Percentiles rank a stretch among this genome's conserved stretches.
Evolutionary conservation across 345 rosid species (phyloP).

Genomic region (Anacardium occidentale): DNA sequence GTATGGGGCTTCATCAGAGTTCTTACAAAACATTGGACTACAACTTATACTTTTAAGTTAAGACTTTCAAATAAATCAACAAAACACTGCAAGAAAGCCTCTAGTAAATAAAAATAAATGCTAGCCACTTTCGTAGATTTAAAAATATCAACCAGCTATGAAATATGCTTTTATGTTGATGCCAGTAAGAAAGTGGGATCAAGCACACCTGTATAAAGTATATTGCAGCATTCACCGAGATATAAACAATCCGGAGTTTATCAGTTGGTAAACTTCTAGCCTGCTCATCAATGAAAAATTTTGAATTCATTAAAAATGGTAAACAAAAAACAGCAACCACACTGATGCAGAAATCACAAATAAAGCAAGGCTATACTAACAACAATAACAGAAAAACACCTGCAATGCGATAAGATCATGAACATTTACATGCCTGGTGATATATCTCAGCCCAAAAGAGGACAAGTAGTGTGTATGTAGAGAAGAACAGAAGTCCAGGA

Average conservation of each 20-base stretch:
- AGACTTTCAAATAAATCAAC: neutral
- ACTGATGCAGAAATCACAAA: neutral
- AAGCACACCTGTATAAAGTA: conserved; percentile 75
- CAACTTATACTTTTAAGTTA: neutral
- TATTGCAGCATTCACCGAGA: conserved; percentile 55
- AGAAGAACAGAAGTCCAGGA: conserved; percentile 87
- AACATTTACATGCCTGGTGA: conserved; percentile 70
- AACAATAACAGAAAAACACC: neutral
- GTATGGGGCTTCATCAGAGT: neutral
- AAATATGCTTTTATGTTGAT: neutral
- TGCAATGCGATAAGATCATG: neutral
- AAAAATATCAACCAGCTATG: conserved; percentile 1
- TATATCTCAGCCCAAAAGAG: conserved; percentile 99
- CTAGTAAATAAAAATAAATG: conserved; percentile 1
- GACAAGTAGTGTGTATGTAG: conserved; percentile 87
- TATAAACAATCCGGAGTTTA: conserved; percentile 66
- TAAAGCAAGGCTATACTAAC: neutral
- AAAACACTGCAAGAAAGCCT: neutral
- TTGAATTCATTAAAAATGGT: conserved; percentile 18
- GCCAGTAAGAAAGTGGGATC: neutral
- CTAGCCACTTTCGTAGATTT: neutral
- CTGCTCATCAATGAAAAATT: conserved; percentile 41
- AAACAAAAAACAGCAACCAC: neutral
- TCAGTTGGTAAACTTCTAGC: conserved; percentile 96
- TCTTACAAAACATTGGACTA: neutral